A percentile compares a stretch with the other conserved stretches of the same genome.
phyloP scores from a whole-genome alignment of 2,329 filamentous ascomycete genomes.

The Ploettnerulaceae sp. region DNA sequence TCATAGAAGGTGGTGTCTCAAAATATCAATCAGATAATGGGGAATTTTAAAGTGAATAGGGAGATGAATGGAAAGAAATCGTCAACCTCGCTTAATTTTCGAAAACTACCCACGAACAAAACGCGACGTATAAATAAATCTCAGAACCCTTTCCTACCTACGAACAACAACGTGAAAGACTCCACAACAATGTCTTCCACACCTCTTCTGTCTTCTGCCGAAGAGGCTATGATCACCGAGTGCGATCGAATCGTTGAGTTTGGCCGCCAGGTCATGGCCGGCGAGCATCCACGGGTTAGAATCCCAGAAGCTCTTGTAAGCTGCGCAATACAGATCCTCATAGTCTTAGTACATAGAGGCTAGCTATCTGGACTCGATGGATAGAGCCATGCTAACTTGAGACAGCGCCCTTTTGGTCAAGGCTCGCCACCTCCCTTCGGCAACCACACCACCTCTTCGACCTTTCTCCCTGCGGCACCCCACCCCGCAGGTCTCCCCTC shows the following conservation, averaged over 20 bases:
- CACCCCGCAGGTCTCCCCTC: not conserved
- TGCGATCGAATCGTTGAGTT: conserved; percentile 9
- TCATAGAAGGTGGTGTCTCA: too few species aligned
- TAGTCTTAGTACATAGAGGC: too few species aligned
- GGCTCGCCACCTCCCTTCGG: not conserved
- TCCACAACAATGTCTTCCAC: not conserved
- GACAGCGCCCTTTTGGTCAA: not conserved
- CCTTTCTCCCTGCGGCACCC: not conserved
- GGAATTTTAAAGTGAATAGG: too few species aligned
- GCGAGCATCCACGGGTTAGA: conserved; percentile 3
- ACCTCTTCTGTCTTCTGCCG: not conserved
- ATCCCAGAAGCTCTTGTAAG: not conserved
- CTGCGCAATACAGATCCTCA: too few species aligned
- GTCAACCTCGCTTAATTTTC: too few species aligned
- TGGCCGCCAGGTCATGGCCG: not conserved
- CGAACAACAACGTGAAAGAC: not conserved
- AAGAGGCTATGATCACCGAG: not conserved
- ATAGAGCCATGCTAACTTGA: not conserved
- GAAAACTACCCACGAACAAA: too few species aligned
- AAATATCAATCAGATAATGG: too few species aligned
- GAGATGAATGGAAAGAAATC: too few species aligned
- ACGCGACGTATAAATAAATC: too few species aligned
- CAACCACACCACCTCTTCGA: not conserved
- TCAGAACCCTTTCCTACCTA: too few species aligned
- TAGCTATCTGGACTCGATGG: not conserved